Conservation (phyloP, 345 rosid species). For the Populus alba region DNA sequence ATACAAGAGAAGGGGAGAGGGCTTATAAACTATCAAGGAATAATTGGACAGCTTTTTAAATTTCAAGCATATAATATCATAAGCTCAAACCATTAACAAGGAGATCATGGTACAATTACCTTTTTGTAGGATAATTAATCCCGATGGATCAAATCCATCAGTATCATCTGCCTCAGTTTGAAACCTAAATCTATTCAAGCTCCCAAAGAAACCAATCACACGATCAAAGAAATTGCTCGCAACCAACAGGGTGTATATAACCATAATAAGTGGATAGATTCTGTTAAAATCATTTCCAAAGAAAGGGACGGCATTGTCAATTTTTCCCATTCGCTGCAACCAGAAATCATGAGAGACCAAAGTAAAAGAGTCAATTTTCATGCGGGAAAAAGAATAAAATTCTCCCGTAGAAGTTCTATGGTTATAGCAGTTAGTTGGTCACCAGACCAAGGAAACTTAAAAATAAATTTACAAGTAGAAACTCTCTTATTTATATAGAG, state of each 20-base stretch:
- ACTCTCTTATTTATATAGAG: not conserved
- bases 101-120: conserved; percentile 37
- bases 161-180: conserved; percentile 81
- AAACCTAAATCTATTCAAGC: conserved; percentile 85
- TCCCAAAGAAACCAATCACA: conserved; percentile 81
- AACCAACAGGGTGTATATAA: conserved; percentile 80
- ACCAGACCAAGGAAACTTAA: not conserved
- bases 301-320: conserved; percentile 77
- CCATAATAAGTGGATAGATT: conserved; percentile 97
- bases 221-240: conserved; percentile 93
- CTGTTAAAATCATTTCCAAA: conserved; percentile 83
- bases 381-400: not conserved
- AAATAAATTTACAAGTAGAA: not conserved
- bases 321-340: conserved; percentile 93
- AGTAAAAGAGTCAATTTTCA: conserved; percentile 9
- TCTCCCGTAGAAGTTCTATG: not conserved
- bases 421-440: not conserved
- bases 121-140: conserved; percentile 80
- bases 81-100: not conserved
- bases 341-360: conserved; percentile 5
- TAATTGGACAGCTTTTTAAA: not conserved
- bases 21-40: not conserved
- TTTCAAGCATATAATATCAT: not conserved
- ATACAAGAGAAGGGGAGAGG: not conserved
- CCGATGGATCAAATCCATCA: conserved; percentile 95